Evolutionary conservation across 2,329 filamentous ascomycete genomes (phyloP).

Genomic region (Aspergillus persii): DNA sequence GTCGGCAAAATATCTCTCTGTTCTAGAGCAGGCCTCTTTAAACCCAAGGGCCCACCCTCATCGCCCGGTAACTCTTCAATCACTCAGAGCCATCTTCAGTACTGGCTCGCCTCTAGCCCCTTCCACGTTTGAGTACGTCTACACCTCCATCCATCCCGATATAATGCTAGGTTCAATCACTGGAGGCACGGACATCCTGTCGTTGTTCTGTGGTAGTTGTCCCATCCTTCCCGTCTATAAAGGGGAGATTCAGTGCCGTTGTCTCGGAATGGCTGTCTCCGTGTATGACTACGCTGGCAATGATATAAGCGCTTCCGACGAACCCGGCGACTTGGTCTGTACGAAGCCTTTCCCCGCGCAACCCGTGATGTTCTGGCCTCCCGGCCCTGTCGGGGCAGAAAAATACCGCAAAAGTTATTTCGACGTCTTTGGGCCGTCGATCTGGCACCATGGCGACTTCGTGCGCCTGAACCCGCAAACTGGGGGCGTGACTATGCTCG

Average conservation of each 20-base stretch:
- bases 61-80: conserved; percentile 38
- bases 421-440: conserved; percentile 65
- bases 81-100: conserved; percentile 83
- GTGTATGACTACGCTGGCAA: conserved; percentile 56
- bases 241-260: conserved; percentile 75
- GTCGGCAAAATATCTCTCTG: conserved; percentile 86
- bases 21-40: conserved; percentile 76
- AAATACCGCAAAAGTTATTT: conserved; percentile 88
- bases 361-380: conserved; percentile 79
- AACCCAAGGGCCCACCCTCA: conserved; percentile 55
- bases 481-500: conserved; percentile 83
- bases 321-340: conserved; percentile 86
- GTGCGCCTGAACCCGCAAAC: conserved; percentile 68
- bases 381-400: conserved; percentile 63
- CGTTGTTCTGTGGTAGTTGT: conserved; percentile 84
- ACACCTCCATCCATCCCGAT: conserved; percentile 73
- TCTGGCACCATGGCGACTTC: conserved; percentile 96
- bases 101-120: conserved; percentile 90
- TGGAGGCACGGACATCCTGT: conserved; percentile 94
- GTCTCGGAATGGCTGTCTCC: conserved; percentile 73
- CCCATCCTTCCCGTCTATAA: conserved; percentile 69
- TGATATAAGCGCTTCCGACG: conserved; percentile 59
- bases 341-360: conserved; percentile 83
- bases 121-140: conserved; percentile 88
- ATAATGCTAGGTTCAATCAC: conserved; percentile 92